Percentiles rank a stretch among this genome's conserved stretches.
Evolutionary conservation across 163 green algal genomes (phyloP).

Genomic region (Chloromonas sp.): DNA sequence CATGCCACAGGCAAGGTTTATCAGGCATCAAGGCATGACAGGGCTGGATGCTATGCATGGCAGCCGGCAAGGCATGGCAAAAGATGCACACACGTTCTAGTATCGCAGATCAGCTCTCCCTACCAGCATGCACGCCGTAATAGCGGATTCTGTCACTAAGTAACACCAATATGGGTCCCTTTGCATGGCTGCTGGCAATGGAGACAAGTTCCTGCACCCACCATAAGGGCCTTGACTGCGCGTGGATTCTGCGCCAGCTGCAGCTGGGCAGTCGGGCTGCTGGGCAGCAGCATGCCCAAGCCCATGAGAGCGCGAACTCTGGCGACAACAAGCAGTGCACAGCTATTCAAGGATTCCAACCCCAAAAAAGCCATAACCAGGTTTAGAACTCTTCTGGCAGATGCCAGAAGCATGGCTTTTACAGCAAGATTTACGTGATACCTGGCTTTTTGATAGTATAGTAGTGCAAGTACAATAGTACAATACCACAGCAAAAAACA

Average conservation of each 20-base stretch:
- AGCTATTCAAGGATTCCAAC: not conserved
- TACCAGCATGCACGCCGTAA: too few species aligned
- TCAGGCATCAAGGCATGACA: not conserved
- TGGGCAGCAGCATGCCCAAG: constrained; percentile 25
- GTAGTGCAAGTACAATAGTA: too few species aligned
- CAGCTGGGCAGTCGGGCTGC: constrained; percentile 9
- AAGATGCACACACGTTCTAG: too few species aligned
- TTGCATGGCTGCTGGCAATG: too few species aligned
- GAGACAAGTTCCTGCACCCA: not conserved
- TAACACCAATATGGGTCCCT: too few species aligned
- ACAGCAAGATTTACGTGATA: not conserved
- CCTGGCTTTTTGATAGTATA: not conserved
- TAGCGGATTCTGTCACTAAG: too few species aligned
- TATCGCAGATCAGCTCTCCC: too few species aligned
- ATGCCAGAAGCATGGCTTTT: not conserved
- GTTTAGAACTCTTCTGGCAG: not conserved
- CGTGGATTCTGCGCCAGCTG: not conserved
- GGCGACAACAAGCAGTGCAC: not conserved
- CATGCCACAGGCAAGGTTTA: not conserved
- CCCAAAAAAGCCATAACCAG: not conserved
- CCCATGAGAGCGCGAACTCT: constrained; percentile 21
- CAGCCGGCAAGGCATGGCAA: too few species aligned
- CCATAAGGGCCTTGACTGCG: constrained; percentile 15
- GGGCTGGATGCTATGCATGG: too few species aligned
- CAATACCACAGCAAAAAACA: too few species aligned